Evolutionary conservation across 768 basidiomycete species (phyloP).

Genomic region (Amanita pallidorosea): DNA sequence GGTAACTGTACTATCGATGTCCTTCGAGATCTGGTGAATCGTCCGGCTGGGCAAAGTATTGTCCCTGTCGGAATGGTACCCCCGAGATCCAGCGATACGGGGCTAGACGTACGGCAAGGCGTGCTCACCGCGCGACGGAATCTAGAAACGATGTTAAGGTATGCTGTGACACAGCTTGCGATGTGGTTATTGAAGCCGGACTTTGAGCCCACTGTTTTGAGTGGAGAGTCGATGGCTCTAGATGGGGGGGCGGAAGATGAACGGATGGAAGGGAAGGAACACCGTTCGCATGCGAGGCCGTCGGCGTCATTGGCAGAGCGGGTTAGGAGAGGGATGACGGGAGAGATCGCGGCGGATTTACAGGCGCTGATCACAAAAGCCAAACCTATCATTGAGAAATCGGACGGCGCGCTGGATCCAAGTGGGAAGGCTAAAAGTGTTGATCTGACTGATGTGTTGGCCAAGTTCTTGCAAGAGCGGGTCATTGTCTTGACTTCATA

Average conservation of each 20-base stretch:
- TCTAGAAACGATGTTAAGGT: slow-evolving; percentile 59
- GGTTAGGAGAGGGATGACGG: slow-evolving; percentile 66
- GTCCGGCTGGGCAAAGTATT: slow-evolving; percentile 43
- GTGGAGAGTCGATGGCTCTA: slow-evolving; percentile 25
- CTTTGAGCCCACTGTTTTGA: slow-evolving; percentile 37
- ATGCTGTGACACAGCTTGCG: slow-evolving; percentile 66
- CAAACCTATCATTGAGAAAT: slow-evolving; percentile 52
- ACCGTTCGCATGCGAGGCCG: slow-evolving; percentile 32
- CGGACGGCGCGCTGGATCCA: slow-evolving; percentile 30
- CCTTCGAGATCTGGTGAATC: slow-evolving; percentile 52
- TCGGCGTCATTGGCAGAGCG: slow-evolving; percentile 51
- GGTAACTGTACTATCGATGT: slow-evolving; percentile 71
- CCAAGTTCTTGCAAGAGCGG: slow-evolving; percentile 55
- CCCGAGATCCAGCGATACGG: slow-evolving; percentile 16
- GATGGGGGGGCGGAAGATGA: slow-evolving; percentile 14
- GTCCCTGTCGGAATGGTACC: slow-evolving; percentile 22
- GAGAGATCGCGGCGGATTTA: slow-evolving; percentile 68
- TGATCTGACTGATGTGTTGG: slow-evolving; percentile 52
- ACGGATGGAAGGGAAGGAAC: slow-evolving; percentile 15
- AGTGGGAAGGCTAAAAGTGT: slow-evolving; percentile 21
- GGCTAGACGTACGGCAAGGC: slow-evolving; percentile 47
- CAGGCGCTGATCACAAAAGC: slow-evolving; percentile 56
- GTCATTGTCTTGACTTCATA: slow-evolving; percentile 30
- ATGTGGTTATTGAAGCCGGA: slow-evolving; percentile 73
- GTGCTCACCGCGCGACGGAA: slow-evolving; percentile 46